A percentile compares a stretch with the other conserved stretches of the same genome.
These are phyloP conservation scores for Saturnispora galanensis DNA, from an alignment of 805 yeast species.

Conservation along the genomic window DNA sequence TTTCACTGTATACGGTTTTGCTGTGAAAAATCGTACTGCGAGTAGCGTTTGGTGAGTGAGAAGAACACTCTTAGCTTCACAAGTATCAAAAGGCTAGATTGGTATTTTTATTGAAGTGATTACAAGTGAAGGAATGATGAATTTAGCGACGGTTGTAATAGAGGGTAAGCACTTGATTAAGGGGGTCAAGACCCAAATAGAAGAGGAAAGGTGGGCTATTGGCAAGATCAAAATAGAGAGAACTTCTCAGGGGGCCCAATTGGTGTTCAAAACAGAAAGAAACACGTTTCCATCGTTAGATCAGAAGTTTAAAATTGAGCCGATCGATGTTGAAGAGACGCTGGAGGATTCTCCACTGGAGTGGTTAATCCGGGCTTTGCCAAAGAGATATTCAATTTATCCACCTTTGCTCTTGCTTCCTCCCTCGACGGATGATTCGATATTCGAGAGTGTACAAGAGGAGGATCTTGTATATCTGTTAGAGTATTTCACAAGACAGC, in stretches of 20 bases:
- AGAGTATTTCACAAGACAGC: neutral
- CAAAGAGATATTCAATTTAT: slow-evolving; percentile 52
- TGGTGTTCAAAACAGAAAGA: neutral
- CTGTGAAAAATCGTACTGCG: too few species aligned
- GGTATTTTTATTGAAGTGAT: too few species aligned
- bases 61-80: too few species aligned
- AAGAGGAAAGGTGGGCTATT: neutral
- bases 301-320: neutral
- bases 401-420: slow-evolving; percentile 58
- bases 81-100: too few species aligned
- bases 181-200: slow-evolving; percentile 3
- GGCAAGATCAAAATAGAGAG: neutral
- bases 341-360: neutral
- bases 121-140: too few species aligned
- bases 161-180: neutral
- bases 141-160: too few species aligned
- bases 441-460: slow-evolving; percentile 1
- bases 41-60: too few species aligned
- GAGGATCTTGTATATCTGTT: neutral
- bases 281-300: neutral
- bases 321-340: neutral
- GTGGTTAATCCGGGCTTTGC: slow-evolving; percentile 20
- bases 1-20: neutral
- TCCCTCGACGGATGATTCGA: slow-evolving; percentile 35
- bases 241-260: too few species aligned